Percentiles rank a stretch among this genome's conserved stretches.
Evolutionary conservation across 192 early-diverging fungal genomes (phyloP).

Genomic region (Kappamyces sp.): DNA sequence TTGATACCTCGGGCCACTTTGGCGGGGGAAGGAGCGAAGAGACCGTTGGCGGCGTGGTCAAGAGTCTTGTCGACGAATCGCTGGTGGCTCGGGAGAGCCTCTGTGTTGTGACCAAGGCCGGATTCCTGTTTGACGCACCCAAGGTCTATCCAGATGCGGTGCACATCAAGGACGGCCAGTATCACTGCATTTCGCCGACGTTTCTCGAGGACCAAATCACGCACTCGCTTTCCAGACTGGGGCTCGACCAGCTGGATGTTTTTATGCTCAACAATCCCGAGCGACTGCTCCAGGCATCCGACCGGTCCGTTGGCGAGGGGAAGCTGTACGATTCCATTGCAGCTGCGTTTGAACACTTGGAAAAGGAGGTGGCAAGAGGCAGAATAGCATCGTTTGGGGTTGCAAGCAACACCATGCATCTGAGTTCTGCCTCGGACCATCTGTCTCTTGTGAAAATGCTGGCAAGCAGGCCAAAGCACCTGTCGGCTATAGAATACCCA

Average conservation of each 20-base stretch:
- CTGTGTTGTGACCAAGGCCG: constrained; percentile 37
- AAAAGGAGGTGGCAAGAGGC: constrained; percentile 52
- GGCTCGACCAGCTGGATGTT: constrained; percentile 54
- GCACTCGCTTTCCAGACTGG: constrained; percentile 45
- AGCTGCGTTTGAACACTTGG: constrained; percentile 52
- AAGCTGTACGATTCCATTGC: constrained; percentile 55
- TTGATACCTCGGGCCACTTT: constrained; percentile 71
- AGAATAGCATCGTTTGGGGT: constrained; percentile 65
- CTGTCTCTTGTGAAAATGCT: constrained; percentile 47
- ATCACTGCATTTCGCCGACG: constrained; percentile 55
- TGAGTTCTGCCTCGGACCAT: constrained; percentile 53
- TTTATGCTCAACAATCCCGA: constrained; percentile 78
- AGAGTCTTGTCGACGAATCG: neutral
- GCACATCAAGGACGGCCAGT: neutral
- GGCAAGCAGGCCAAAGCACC: constrained; percentile 36
- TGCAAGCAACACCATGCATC: constrained; percentile 58
- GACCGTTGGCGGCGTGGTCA: neutral
- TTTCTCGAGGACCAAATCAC: constrained; percentile 54
- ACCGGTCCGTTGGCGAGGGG: constrained; percentile 14
- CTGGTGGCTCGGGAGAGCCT: constrained; percentile 16
- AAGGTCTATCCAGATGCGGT: neutral
- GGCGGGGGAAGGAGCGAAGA: constrained; percentile 42
- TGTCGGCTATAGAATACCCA: constrained; percentile 61
- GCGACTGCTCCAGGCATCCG: constrained; percentile 54
- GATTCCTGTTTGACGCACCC: constrained; percentile 24